phyloP scores from a whole-genome alignment of 768 basidiomycete species.

The Boletus sp. region DNA sequence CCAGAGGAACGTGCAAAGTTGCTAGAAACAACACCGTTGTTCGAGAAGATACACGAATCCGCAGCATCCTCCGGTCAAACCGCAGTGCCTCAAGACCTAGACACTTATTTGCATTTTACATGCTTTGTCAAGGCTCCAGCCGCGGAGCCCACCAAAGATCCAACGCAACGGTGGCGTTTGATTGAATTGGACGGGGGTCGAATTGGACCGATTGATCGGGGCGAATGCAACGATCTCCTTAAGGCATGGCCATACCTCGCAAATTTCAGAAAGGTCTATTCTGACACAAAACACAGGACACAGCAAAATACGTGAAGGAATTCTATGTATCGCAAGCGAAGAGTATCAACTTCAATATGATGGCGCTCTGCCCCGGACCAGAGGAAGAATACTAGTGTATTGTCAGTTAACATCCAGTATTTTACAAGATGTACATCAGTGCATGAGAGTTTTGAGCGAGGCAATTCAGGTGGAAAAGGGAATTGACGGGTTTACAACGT shows the following conservation, averaged over 20 bases:
- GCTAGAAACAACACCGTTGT: constrained; percentile 74
- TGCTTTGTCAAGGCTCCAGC: constrained; percentile 75
- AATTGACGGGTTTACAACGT: neutral
- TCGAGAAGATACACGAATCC: constrained; percentile 73
- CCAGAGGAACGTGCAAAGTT: constrained; percentile 72
- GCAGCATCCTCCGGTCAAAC: constrained; percentile 72
- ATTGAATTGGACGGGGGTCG: constrained; percentile 86
- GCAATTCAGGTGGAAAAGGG: neutral
- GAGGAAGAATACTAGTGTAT: constrained; percentile 12
- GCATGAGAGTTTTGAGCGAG: neutral
- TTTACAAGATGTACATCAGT: constrained; percentile 11
- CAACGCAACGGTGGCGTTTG: constrained; percentile 43
- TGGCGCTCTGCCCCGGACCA: constrained; percentile 41
- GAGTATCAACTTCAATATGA: constrained; percentile 46
- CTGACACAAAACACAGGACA: constrained; percentile 35
- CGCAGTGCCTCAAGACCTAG: constrained; percentile 55
- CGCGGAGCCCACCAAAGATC: constrained; percentile 21
- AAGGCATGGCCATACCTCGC: constrained; percentile 35
- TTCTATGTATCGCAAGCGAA: constrained; percentile 39
- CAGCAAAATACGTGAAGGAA: constrained; percentile 44
- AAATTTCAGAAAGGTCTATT: neutral
- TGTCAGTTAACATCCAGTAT: neutral
- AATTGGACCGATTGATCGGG: constrained; percentile 77
- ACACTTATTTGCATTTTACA: constrained; percentile 84
- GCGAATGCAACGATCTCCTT: constrained; percentile 58